Conservation (phyloP, 192 early-diverging fungal species). For the Backusella morwellensis region DNA sequence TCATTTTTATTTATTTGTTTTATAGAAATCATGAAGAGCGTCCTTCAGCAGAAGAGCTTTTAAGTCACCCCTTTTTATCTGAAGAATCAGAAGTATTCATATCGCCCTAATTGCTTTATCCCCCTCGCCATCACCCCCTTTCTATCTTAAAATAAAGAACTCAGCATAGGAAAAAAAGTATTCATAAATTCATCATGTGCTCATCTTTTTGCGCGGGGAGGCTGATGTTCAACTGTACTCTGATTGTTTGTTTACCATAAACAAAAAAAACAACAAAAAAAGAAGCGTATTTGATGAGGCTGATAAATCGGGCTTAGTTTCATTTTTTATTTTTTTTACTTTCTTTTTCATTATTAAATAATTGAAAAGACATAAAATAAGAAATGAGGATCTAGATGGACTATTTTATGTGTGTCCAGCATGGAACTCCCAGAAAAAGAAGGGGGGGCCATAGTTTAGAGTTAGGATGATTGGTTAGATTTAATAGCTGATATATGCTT, state of each 20-base stretch:
- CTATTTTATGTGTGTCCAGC: not conserved
- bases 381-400: not conserved
- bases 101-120: not conserved
- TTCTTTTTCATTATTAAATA: not conserved
- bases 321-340: not conserved
- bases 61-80: constrained; percentile 68
- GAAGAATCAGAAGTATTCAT: not conserved
- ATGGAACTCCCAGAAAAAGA: not conserved
- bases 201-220: not conserved
- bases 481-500: not conserved
- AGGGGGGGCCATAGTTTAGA: not conserved
- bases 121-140: not conserved
- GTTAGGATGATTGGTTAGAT: not conserved
- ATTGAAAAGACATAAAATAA: too few species aligned
- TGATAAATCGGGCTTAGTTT: not conserved
- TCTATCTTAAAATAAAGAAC: not conserved
- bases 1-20: not conserved
- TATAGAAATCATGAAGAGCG: constrained; percentile 70
- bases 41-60: constrained; percentile 75
- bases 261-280: not conserved
- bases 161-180: not conserved
- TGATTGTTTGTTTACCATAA: not conserved
- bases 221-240: not conserved
- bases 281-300: not conserved
- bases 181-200: not conserved